A percentile compares a stretch with the other conserved stretches of the same genome.
Conservation (phyloP, 768 basidiomycete genomes). For the Sistotremastrum niveocremeum region DNA sequence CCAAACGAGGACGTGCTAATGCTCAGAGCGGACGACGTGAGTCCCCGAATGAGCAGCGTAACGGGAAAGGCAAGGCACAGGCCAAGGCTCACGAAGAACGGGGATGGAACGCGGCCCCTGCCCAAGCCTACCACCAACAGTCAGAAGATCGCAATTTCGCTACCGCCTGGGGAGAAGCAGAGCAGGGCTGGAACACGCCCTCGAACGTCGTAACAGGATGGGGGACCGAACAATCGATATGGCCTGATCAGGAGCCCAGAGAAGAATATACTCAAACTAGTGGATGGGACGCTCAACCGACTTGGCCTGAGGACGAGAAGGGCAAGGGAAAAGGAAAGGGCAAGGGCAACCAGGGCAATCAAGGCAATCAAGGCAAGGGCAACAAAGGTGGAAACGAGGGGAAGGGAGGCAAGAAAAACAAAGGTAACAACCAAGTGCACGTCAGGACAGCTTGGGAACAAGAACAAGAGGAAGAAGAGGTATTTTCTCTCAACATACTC, state of each 20-base stretch:
- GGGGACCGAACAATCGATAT: not conserved
- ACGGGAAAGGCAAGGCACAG: too few relatives aligned
- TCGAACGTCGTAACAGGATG: not conserved
- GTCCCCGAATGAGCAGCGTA: too few relatives aligned
- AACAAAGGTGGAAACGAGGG: not conserved
- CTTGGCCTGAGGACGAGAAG: not conserved
- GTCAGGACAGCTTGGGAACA: too few relatives aligned
- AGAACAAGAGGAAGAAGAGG: too few relatives aligned
- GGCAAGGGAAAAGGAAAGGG: not conserved
- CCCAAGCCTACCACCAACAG: too few relatives aligned
- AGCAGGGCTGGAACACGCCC: not conserved
- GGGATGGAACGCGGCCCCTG: too few relatives aligned
- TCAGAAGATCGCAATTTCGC: not conserved
- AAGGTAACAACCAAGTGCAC: not conserved
- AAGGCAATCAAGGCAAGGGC: too few relatives aligned
- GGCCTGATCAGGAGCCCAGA: not conserved
- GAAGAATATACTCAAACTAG: not conserved
- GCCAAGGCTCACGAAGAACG: too few relatives aligned
- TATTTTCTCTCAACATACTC: too few relatives aligned
- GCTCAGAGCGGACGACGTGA: too few relatives aligned
- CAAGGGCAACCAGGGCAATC: too few relatives aligned
- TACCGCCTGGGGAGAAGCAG: not conserved
- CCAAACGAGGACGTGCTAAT: too few relatives aligned
- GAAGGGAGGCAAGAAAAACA: not conserved
- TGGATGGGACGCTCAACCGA: not conserved